phyloP scores from a whole-genome alignment of 2,329 filamentous ascomycete genomes.

The Coniella lustricola region DNA sequence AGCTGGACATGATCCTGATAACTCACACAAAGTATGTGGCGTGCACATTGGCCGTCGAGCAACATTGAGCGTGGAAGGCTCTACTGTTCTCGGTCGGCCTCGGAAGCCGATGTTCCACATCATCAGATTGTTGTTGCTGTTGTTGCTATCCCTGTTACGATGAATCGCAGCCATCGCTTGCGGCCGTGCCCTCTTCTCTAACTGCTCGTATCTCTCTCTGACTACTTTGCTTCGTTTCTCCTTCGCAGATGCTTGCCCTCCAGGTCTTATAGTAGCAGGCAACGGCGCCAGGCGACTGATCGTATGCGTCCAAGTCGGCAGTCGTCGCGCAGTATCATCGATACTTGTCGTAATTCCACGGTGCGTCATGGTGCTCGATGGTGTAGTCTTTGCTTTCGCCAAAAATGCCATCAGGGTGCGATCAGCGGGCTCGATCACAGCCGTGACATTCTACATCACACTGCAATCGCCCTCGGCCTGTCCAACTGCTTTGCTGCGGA shows the following conservation, averaged over 20 bases:
- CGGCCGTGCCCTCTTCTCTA: constrained; percentile 11
- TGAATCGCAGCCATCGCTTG: constrained; percentile 5
- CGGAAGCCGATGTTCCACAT: no score
- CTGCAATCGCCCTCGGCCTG: constrained; percentile 84
- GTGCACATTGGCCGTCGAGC: no score
- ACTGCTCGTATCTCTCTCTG: constrained; percentile 12
- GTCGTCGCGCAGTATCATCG: neutral
- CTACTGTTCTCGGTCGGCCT: no score
- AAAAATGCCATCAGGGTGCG: neutral
- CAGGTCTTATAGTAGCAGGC: neutral
- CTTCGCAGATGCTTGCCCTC: neutral
- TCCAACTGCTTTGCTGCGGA: constrained; percentile 71
- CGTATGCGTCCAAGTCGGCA: neutral
- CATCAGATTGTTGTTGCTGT: no score
- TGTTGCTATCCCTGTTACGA: no score
- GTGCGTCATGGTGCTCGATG: constrained; percentile 1
- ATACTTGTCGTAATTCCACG: constrained; percentile 1
- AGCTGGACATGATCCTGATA: no score
- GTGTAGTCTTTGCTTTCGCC: no score
- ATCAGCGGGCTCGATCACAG: neutral
- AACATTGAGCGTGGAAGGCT: no score
- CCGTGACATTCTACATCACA: constrained; percentile 56
- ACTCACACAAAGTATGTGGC: no score
- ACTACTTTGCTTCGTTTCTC: constrained; percentile 6
- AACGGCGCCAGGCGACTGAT: neutral